These are phyloP conservation scores for Avena sativa DNA, from an alignment of 176 grass and related monocot species.

Conservation along the genomic window DNA sequence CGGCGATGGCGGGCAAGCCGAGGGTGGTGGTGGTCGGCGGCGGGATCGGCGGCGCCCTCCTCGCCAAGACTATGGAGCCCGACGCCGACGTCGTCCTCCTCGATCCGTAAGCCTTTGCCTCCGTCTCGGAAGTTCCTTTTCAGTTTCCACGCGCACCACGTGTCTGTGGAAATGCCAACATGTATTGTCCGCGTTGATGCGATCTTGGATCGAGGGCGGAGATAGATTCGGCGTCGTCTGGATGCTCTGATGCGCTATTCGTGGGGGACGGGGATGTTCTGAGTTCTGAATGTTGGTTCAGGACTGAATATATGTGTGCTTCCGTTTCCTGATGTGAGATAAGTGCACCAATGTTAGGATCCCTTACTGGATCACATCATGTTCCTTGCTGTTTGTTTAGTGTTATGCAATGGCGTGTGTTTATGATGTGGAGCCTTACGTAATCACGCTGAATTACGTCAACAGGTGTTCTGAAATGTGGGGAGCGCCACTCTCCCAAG, in stretches of 20 bases:
- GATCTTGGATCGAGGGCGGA: background rate
- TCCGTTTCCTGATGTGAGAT: background rate
- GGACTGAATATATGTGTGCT: background rate
- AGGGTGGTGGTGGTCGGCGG: conserved; percentile 78
- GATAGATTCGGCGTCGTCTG: conserved; percentile 3
- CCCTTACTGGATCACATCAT: background rate
- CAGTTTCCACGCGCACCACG: background rate
- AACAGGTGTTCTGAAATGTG: background rate
- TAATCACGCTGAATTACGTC: background rate
- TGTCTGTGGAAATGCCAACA: conserved; percentile 33
- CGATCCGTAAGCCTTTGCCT: conserved; percentile 60
- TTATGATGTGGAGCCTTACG: background rate
- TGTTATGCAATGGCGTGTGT: background rate
- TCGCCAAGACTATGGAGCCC: conserved; percentile 69
- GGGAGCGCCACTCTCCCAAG: background rate
- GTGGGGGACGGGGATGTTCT: background rate
- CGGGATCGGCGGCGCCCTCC: conserved; percentile 65
- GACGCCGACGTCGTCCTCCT: conserved; percentile 69
- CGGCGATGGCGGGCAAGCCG: conserved; percentile 33
- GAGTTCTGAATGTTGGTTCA: background rate
- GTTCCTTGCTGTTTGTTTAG: background rate
- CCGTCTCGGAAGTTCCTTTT: too few species aligned
- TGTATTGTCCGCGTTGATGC: too few species aligned
- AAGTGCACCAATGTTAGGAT: background rate
- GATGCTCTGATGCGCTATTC: background rate